These are phyloP conservation scores for Aspergillus diversus DNA, from an alignment of 495 filamentous ascomycete genomes.

Conservation along the genomic window DNA sequence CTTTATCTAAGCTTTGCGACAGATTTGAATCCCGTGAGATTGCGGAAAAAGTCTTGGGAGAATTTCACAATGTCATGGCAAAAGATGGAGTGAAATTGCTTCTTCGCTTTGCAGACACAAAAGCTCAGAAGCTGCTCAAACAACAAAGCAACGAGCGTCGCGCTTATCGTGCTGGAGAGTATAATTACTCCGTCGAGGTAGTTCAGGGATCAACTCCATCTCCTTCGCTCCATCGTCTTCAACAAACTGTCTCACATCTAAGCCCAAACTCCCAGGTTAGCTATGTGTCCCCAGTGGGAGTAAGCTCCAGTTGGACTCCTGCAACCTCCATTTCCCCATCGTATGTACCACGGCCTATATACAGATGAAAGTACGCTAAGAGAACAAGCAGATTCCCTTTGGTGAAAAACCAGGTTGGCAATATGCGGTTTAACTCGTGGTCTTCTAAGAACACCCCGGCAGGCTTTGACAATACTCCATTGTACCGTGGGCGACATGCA, in stretches of 20 bases:
- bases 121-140: conserved; percentile 94
- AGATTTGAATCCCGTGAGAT: conserved; percentile 87
- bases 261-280: conserved; percentile 49
- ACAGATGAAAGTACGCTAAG: conserved; percentile 26
- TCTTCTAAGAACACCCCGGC: conserved; percentile 34
- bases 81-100: conserved; percentile 79
- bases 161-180: conserved; percentile 92
- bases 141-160: conserved; percentile 89
- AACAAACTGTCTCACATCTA: conserved; percentile 36
- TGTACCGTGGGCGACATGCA: conserved; percentile 32
- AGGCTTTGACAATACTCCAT: conserved; percentile 37
- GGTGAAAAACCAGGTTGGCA: conserved; percentile 39
- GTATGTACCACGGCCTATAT: conserved; percentile 34
- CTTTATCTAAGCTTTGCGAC: conserved; percentile 7
- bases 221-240: conserved; percentile 37
- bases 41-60: conserved; percentile 81
- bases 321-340: conserved; percentile 54
- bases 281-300: conserved; percentile 44
- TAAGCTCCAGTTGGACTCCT: conserved; percentile 49
- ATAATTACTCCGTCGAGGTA: conserved; percentile 66
- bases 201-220: conserved; percentile 49
- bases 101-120: conserved; percentile 95
- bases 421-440: conserved; percentile 35
- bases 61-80: conserved; percentile 72
- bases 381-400: conserved; percentile 36